phyloP scores from a whole-genome alignment of 768 basidiomycete species.

The Calocybe cyanea region DNA sequence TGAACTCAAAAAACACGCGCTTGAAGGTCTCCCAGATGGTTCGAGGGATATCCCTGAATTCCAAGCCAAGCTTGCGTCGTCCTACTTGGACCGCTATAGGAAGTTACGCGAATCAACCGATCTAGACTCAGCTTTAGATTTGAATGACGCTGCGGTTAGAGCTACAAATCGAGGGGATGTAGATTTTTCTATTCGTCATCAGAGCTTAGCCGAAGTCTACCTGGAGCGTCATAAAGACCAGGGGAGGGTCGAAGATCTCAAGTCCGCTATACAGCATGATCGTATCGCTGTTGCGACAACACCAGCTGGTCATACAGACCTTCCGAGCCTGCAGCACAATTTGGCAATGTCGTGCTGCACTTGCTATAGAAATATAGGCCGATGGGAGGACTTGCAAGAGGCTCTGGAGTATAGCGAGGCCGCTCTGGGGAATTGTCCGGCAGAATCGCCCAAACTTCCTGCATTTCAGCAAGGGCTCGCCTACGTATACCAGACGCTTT shows the following conservation, averaged over 20 bases:
- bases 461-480: background rate
- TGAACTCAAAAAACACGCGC: background rate
- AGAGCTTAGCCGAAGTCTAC: background rate
- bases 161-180: background rate
- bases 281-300: background rate
- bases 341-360: constrained; percentile 1
- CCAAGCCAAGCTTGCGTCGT: background rate
- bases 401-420: constrained; percentile 1
- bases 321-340: background rate
- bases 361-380: background rate
- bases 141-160: background rate
- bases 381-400: constrained; percentile 3
- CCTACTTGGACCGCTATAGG: background rate
- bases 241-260: background rate
- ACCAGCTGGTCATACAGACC: background rate
- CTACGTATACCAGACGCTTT: background rate
- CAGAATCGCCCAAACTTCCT: background rate
- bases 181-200: background rate
- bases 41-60: constrained; percentile 2
- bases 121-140: background rate
- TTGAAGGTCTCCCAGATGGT: background rate
- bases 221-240: background rate
- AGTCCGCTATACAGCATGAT: background rate
- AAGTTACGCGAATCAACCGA: background rate
- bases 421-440: background rate